These are phyloP conservation scores for Podaxis rugospora DNA, from an alignment of 768 basidiomycete species.

Conservation along the genomic window DNA sequence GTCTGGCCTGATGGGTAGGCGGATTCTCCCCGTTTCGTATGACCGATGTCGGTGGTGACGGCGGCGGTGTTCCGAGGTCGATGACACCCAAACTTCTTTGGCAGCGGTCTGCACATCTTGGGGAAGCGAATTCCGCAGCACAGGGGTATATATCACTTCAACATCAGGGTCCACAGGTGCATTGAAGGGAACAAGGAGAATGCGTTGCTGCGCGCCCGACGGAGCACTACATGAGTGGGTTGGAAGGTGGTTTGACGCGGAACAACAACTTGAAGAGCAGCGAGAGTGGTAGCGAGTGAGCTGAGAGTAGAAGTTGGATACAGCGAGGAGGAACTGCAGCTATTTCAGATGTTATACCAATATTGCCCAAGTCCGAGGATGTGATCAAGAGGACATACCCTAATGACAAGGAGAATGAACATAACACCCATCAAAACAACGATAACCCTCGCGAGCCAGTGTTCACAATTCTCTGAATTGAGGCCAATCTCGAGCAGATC, in stretches of 20 bases:
- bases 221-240: conserved; percentile 19
- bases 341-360: conserved; percentile 19
- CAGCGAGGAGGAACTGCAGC: conserved; percentile 75
- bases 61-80: conserved; percentile 25
- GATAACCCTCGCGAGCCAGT: conserved; percentile 67
- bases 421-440: conserved; percentile 54
- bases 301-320: conserved; percentile 60
- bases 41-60: conserved; percentile 26
- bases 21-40: conserved; percentile 33
- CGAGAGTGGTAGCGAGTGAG: conserved; percentile 39
- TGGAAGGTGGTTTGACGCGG: conserved; percentile 12
- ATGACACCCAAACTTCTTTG: conserved; percentile 66
- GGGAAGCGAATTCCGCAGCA: conserved; percentile 54
- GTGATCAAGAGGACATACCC: conserved; percentile 41
- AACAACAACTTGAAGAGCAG: conserved; percentile 14
- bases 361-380: neutral
- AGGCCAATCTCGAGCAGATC: conserved; percentile 68
- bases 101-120: conserved; percentile 48
- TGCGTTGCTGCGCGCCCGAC: conserved; percentile 43
- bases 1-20: conserved; percentile 38
- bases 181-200: conserved; percentile 54
- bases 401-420: conserved; percentile 57
- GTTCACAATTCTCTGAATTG: conserved; percentile 77
- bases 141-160: conserved; percentile 66
- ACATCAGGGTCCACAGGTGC: conserved; percentile 17